A percentile compares a stretch with the other conserved stretches of the same genome.
phyloP scores from a whole-genome alignment of 208 protist genomes.

The Acanthamoeba castellanii region DNA sequence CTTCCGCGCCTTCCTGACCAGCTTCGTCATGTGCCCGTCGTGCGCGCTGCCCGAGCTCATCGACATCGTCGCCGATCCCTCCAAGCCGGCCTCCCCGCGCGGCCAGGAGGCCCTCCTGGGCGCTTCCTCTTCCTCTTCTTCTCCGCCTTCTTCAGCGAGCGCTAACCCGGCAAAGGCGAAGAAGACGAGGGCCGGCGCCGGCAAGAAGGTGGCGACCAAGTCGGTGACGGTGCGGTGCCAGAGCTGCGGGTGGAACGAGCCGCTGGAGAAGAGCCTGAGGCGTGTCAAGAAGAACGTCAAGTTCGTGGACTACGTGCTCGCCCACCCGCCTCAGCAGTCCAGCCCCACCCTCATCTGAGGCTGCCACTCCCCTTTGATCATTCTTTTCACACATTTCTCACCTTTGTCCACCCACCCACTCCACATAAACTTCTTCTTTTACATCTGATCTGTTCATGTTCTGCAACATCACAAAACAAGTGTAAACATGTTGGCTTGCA shows the following conservation, averaged over 20 bases:
- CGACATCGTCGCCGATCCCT: neutral
- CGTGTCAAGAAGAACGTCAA: neutral
- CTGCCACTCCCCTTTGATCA: no score
- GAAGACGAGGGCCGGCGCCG: neutral
- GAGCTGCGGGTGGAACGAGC: neutral
- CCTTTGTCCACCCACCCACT: no score
- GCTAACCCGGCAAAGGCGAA: neutral
- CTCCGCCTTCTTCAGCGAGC: neutral
- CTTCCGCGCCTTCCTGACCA: neutral
- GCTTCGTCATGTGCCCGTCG: neutral
- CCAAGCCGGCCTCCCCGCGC: neutral
- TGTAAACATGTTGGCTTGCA: no score
- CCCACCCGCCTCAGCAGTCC: neutral
- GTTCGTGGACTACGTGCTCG: constrained; percentile 40
- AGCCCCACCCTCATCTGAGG: neutral
- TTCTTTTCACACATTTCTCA: no score
- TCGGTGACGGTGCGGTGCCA: neutral
- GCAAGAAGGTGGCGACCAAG: neutral
- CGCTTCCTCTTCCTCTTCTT: neutral
- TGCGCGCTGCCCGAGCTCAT: neutral
- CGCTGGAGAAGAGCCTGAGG: neutral
- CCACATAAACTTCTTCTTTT: no score
- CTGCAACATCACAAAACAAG: no score
- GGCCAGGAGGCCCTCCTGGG: neutral
- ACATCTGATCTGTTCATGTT: no score